phyloP scores from a whole-genome alignment of 1,139 yeast genomes.

The Keqinozyma sinolaborantium region DNA sequence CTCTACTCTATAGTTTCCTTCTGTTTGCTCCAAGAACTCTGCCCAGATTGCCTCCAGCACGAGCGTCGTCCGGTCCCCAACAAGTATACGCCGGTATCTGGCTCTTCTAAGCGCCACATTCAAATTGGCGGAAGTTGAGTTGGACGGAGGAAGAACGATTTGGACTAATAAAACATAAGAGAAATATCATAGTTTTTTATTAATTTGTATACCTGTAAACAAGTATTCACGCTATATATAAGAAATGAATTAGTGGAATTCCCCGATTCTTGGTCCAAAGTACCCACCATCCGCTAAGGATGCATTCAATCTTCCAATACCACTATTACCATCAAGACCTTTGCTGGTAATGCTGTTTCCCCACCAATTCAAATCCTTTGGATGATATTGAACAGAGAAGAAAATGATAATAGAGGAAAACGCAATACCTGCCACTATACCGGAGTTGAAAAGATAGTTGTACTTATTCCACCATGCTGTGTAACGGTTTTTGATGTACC shows the following conservation, averaged over 20 bases:
- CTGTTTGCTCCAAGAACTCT: no score
- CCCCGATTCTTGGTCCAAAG: conserved; percentile 42
- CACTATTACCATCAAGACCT: conserved; percentile 40
- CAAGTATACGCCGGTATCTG: no score
- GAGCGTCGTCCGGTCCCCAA: no score
- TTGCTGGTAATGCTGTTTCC: conserved; percentile 43
- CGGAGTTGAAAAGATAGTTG: conserved; percentile 45
- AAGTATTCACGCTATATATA: no score
- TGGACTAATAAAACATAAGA: no score
- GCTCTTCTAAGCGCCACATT: no score
- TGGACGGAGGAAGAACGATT: conserved; percentile 39
- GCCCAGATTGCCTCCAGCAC: no score
- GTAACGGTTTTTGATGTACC: conserved; percentile 38
- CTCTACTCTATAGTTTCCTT: no score
- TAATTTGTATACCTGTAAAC: no score
- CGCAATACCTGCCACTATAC: conserved; percentile 55
- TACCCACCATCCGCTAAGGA: conserved; percentile 36
- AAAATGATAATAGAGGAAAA: conserved; percentile 47
- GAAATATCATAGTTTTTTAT: no score
- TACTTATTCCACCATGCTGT: conserved; percentile 55
- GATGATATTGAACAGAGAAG: conserved; percentile 47
- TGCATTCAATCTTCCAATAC: conserved; percentile 22
- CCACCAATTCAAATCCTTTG: conserved; percentile 50
- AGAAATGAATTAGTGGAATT: not conserved
- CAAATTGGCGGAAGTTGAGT: conserved; percentile 38